Percentiles rank a stretch among this genome's conserved stretches.
Evolutionary conservation across 805 yeast species (phyloP).

Genomic region (Wickerhamiella australiensis): DNA sequence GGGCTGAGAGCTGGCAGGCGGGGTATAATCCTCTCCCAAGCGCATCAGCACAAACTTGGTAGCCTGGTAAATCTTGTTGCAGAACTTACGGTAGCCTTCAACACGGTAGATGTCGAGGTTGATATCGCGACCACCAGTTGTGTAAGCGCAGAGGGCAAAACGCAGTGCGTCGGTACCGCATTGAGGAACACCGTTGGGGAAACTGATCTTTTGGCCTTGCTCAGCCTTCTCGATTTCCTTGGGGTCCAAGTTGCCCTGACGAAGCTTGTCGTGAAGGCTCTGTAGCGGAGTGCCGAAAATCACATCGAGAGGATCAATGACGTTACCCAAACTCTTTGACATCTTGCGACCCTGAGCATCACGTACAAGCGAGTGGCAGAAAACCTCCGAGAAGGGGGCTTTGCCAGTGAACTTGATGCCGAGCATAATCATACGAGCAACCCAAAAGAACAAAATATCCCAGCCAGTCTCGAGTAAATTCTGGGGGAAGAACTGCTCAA

Average conservation of each 20-base stretch:
- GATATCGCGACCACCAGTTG: slow-evolving; percentile 97
- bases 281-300: slow-evolving; percentile 76
- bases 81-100: slow-evolving; percentile 98
- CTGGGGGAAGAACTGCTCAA: slow-evolving; percentile 75
- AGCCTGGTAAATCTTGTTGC: slow-evolving; percentile 98
- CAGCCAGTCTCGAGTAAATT: slow-evolving; percentile 96
- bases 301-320: slow-evolving; percentile 90
- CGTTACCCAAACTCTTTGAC: slow-evolving; percentile 97
- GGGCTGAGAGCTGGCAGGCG: slow-evolving; percentile 50
- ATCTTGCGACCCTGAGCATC: slow-evolving; percentile 97
- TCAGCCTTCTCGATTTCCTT: slow-evolving; percentile 77
- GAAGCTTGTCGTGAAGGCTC: slow-evolving; percentile 64
- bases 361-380: slow-evolving; percentile 96
- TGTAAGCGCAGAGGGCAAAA: slow-evolving; percentile 95
- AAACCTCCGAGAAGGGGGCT: slow-evolving; percentile 90
- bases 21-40: slow-evolving; percentile 76
- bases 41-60: slow-evolving; percentile 92
- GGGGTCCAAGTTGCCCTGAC: slow-evolving; percentile 76
- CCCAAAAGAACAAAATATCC: slow-evolving; percentile 99
- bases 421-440: slow-evolving; percentile 85
- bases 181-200: slow-evolving; percentile 96
- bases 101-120: slow-evolving; percentile 92
- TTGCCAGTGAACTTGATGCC: slow-evolving; percentile 83
- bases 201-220: slow-evolving; percentile 75
- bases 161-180: slow-evolving; percentile 99